Base-by-base conservation (phyloP, 306 rosid genomes). In the Cucurbita argyrosperma region DNA sequence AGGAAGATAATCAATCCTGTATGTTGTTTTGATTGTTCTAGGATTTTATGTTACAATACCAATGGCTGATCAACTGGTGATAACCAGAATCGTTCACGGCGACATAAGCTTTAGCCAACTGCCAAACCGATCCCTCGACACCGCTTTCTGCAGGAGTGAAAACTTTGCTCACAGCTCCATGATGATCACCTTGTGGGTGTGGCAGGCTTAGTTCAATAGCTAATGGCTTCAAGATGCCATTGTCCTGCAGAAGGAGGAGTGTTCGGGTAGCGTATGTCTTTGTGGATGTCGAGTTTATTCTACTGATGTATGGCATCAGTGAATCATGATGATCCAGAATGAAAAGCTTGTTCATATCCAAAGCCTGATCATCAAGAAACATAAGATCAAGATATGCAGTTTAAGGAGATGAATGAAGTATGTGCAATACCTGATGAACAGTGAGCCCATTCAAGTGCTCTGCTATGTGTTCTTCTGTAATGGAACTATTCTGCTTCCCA, bases 171-270 rank as follows among this genome's bases (percentile, higher is more conserved):
- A 83, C 92, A 51, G 90, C 84, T 42, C 97, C 99, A 26, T 88
- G 87, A 42, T 65, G 72, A 15, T 88, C 77, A 39, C 99, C 96
- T 78, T 89, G 97, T 59, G 96, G 91, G 73, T 95, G 97, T 0
- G 99, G 97, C 72, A 91, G 82, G 85, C 99, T 91, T 76, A 95
- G 79, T 78, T 91, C 99, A 56, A 95, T 95, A 14, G 96, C 97
- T 58, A 95, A 47, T 1, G 97, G 97, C 82, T 84, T 91, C 82
- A 95, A 76, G 21, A 90, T 89, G 47, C 92, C 99, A 1, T 89
- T 86, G 45, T 89, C 88, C 87, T 88, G 84, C 37, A 95, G 90
- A 30, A 91, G 80, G 60, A 91, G 78, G 78, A 95, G 73, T 7
- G 99, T 95, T 83, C 99, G 79, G 9, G 90, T 75, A 52, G 96